Conservation (phyloP, 192 early-diverging fungal species). For the Coemansia sp. region DNA sequence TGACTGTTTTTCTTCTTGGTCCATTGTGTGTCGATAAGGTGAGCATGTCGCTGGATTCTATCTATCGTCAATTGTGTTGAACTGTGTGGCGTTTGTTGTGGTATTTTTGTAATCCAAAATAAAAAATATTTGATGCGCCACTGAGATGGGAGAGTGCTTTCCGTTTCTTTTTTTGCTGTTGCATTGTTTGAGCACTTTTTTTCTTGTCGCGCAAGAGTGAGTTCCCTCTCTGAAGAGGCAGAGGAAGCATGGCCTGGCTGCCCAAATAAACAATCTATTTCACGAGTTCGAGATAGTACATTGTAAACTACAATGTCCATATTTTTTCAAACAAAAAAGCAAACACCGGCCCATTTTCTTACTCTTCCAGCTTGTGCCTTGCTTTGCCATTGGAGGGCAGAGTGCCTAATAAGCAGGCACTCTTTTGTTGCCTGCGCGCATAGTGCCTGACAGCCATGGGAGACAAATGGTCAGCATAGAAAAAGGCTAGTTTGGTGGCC, state of each 20-base stretch:
- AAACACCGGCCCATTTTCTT: too few relatives aligned
- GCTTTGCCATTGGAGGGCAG: too few relatives aligned
- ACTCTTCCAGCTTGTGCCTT: too few relatives aligned
- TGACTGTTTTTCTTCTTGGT: too few relatives aligned
- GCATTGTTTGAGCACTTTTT: too few relatives aligned
- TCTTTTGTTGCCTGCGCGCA: too few relatives aligned
- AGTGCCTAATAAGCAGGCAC: too few relatives aligned
- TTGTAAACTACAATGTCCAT: too few relatives aligned
- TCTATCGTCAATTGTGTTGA: slow-evolving; percentile 1
- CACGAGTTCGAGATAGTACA: background rate
- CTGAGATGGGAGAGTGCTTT: background rate
- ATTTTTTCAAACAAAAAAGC: too few relatives aligned
- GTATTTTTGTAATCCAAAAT: background rate
- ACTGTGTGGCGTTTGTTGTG: background rate
- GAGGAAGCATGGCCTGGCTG: background rate
- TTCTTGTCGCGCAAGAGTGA: too few relatives aligned
- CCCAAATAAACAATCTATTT: background rate
- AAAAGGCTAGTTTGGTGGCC: too few relatives aligned
- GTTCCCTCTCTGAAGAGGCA: background rate
- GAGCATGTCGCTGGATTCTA: background rate
- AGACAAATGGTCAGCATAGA: background rate
- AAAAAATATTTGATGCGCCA: background rate
- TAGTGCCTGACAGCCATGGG: background rate
- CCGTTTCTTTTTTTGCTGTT: background rate
- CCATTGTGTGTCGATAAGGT: background rate